Base-by-base conservation (phyloP, 148 eudicot genomes). In the Gaultheria prostrata region DNA sequence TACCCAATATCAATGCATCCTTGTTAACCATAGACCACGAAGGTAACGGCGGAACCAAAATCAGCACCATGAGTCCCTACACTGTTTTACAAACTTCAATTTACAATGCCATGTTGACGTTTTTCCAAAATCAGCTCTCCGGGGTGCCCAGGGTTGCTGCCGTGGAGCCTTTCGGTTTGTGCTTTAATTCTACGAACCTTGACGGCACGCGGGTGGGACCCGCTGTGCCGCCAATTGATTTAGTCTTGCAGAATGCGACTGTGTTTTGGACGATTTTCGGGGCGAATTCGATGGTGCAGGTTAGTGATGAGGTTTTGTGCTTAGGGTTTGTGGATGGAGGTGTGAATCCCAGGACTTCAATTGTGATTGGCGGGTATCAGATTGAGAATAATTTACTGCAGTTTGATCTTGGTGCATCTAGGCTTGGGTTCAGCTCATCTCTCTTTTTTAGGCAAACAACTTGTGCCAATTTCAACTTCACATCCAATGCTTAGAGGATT, bases 261-360 rank as follows among this genome's bases (percentile, higher is more conserved):
- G 89, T 86, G 72, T 74, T 20, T 35, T 91, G 93, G 93, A 87
- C 84, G 74, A 84, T 92, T 0, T 87, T 79, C 7, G 92, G 87
- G 18, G 79, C 87, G 6, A 91, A 91, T 76, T 91, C 92, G 2
- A 89, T 92, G 93, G 91, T 91, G 20, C 32, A 11, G 11, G 86
- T 90, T 4, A 82, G 75, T 8, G 71, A 69, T 3, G 80, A 83
- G 0, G 86, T 84, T 59, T 21, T 72, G 76, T 90, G 93, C 67
- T 74, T 90, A 6, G 94, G 88, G 20, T 76, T 90, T 71, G 86
- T 92, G 18, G 93, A 92, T 75, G 92, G 92, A 6, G 93, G 93
- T 13, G 77, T 4, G 51, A n/a, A 84, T 1, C 71, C 88, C 0
- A 65, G 48, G 54, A 85, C 87, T 1, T 82, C 88, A 1, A 80